These are phyloP conservation scores for Oryza glumipatula DNA, from an alignment of 176 grass and related monocot genomes.

Conservation along the genomic window DNA sequence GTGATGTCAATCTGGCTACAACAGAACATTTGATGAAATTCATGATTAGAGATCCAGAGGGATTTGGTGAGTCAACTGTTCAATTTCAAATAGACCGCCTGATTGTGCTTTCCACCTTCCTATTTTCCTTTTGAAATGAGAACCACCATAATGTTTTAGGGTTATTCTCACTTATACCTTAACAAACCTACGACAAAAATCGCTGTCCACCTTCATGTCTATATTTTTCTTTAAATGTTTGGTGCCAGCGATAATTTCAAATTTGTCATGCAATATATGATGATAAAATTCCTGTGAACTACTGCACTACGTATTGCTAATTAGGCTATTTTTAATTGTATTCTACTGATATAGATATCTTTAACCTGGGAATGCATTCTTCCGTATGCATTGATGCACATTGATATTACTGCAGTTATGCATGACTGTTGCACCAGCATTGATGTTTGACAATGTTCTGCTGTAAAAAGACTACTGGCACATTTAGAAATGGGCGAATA, in stretches of 20 bases:
- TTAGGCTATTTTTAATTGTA: not conserved
- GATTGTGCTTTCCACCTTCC: not conserved
- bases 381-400: not conserved
- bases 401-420: not conserved
- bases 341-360: not conserved
- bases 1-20: conserved; percentile 90
- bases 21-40: conserved; percentile 95
- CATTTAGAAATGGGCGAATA: not conserved
- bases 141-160: not conserved
- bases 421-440: conserved; percentile 5
- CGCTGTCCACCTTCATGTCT: not conserved
- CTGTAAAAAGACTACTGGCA: conserved; percentile 6
- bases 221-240: not conserved
- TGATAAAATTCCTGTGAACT: not conserved
- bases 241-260: not conserved
- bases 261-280: not conserved
- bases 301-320: not conserved
- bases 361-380: not conserved
- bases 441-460: conserved; percentile 6
- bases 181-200: not conserved
- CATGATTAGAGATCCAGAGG: conserved; percentile 86
- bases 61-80: conserved; percentile 71
- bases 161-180: not conserved
- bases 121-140: not conserved
- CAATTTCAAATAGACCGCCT: conserved; percentile 10